Base-by-base conservation (phyloP, 2,329 filamentous ascomycete species). In the Colletotrichum sp. region DNA sequence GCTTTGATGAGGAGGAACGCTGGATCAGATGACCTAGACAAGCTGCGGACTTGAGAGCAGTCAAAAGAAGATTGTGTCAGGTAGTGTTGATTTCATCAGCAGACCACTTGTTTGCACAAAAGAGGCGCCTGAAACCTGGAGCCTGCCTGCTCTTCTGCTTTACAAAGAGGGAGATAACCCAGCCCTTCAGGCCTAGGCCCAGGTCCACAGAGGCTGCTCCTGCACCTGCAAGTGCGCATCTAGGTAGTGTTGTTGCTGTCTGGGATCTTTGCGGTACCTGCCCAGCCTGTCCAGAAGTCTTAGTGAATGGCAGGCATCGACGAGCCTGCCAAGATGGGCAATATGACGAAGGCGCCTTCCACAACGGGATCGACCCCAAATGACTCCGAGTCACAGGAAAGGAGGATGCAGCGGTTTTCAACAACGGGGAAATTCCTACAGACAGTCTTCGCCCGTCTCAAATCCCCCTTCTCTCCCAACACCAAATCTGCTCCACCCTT, bases 401-500 rank as follows among this genome's bases (percentile, higher is more conserved):
- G 26, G 24, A 65, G 24, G 30, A 71, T 52, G 21, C 75, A 64
- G 61, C 75, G 75, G 8, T 55, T 75, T 32, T 78, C 74, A 9
- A 64, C 72, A 30, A 77, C 76, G 8, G 67, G 71, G 18, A 71
- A 71, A 48, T 77, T 77, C 43, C 62, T 78, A 26, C 70, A 73
- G 21, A 66, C 56, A n/a, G 71, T 78, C n/a, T 75, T 78, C 36
- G 66, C 38, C n/a, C 77, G 72, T 24, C 72, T 78, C 38, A 73
- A 76, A 15, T 73, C 75, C 21, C 70, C 65, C 13, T 68, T 70
- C 30, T 73, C 75, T 15, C 66, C 66, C 13, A 75, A n/a, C 24
- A 32, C 71, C 32, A 61, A 65, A 55, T 52, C 66, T 21, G 26
- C 66, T 21, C 43, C 66, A 12, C 15, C 32, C 9, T 15, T 16